Evolutionary conservation across 176 grass and related monocot genomes (phyloP), one percentile per base, ranked within the genome.

Genomic region (Rhipidocladum racemiflorum): DNA sequence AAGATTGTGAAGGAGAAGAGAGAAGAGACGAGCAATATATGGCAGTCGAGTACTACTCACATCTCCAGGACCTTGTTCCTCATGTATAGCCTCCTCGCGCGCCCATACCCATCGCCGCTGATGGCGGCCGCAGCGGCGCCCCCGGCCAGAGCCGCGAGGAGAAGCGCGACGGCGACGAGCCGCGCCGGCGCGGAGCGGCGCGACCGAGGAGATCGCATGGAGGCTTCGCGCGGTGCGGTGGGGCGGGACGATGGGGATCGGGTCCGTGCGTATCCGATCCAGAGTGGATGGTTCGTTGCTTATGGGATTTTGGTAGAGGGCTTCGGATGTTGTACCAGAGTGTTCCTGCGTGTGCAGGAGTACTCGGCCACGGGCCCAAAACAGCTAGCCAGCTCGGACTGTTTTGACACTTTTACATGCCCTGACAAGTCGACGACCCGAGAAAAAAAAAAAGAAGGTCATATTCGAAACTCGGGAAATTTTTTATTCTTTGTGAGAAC

Each of bases 31-130:
- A 60, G 45, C 64, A 38, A 38, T 45, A 66, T 8, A 65, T 20
- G n/a, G 43, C 39, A 61, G 30, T 2, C 64, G 42, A 32, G 46
- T 55, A 89, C 95, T 55, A 89, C 95, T 94, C 82, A 98, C 95
- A 98, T 98, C 54, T 93, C 76, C 27, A 86, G 77, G 70, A 95
- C 95, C 90, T 95, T 95, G 61, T 86, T 91, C 80, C 87, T 85
- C 95, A 98, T 93, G 34, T 44, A 46, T 65, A 75, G 23, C 92
- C 84, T 93, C 87, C 87, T 92, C 38, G 78, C 70, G 54, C 55
- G 76, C 50, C 92, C 81, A 42, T 94, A 98, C 45, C 86, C 90
- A 74, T 78, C 68, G 55, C 61, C 76, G 8, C 45, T 30, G 36
- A 51, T 0, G 64, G 63, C 32, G 54, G 6, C 42, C 2, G 66